These are phyloP conservation scores for Platanthera guangdongensis DNA, from an alignment of 106 monocot species.

Conservation along the genomic window DNA sequence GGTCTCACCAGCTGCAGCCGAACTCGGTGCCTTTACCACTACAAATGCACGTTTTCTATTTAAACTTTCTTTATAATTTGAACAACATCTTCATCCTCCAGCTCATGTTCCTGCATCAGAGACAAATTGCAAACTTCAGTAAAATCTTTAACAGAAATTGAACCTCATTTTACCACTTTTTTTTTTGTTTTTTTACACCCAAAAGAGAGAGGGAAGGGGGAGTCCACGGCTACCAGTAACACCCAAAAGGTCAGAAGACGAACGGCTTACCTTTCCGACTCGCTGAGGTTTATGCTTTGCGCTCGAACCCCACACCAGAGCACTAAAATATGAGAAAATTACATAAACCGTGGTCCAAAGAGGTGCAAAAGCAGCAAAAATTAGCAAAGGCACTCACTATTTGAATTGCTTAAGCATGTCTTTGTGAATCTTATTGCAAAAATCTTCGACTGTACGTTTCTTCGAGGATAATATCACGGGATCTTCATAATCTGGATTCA, in stretches of 20 bases:
- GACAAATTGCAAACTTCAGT: background rate
- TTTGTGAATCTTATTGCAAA: conserved; percentile 87
- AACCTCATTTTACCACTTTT: too few species aligned
- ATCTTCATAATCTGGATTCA: conserved; percentile 99
- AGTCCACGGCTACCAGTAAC: too few species aligned
- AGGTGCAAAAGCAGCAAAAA: background rate
- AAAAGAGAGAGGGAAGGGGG: too few species aligned
- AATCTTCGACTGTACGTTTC: conserved; percentile 73
- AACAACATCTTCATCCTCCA: conserved; percentile 98
- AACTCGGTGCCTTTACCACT: background rate
- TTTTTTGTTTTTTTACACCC: too few species aligned
- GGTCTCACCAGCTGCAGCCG: background rate
- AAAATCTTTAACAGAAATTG: background rate
- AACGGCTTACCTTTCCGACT: conserved; percentile 68
- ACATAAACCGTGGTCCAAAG: background rate
- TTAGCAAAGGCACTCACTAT: conserved; percentile 43
- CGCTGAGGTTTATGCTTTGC: conserved; percentile 96
- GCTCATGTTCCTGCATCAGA: conserved; percentile 76
- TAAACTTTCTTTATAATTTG: conserved; percentile 96
- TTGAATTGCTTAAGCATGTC: conserved; percentile 99
- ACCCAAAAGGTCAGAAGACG: background rate
- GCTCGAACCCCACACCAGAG: conserved; percentile 96
- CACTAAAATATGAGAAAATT: conserved; percentile 27
- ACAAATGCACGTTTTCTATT: background rate
- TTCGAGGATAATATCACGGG: conserved; percentile 93